Base-by-base conservation (phyloP, 768 basidiomycete genomes). In the Termitomyces sp. region DNA sequence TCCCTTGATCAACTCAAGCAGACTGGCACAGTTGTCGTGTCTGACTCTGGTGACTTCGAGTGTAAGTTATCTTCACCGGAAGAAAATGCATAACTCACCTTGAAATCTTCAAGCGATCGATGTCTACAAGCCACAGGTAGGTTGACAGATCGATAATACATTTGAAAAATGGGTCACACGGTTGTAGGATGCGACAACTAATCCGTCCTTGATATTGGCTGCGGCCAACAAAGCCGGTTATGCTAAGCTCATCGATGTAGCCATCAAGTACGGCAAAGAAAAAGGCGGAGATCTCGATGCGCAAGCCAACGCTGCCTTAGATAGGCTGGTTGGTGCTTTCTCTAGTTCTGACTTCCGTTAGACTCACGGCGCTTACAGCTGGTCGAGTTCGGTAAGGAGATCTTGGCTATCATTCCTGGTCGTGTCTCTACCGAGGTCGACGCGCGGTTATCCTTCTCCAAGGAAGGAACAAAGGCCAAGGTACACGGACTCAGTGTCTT, bases 371-470 rank as follows among this genome's bases (percentile, higher is more conserved):
- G 12, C 15, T 12, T 3, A 33, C 69, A 96, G 94, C 87, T 99
- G 61, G 92, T 98, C 66, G 96, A 93, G 74, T 99, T 99, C 77
- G 97, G 97, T 64, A 91, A 87, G 72, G 94, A 89, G 78, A 98
- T 99, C 69, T 83, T 98, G 52, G 77, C 79, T 60, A 94, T 99
- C 76, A 93, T 99, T 68, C 97, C 97, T 55, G 97, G 97, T 59
- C 91, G 97, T 72, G 96, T 99, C 61, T 99, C 97, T 45, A 98
- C 97, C 62, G 97, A 99, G 74, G 95, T 99, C 64, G 97, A 99
- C 72, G 97, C 97, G 51, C 88, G 92, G 34, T 86, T 98, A 57
- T 98, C 96, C 60, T 98, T 97, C 74, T 91, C 98, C 78, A 98
- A 92, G 75, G 86, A 87, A 73, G 91, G 69, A 22, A 97, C 94